Evolutionary conservation across 2,329 filamentous ascomycete species (phyloP).

Genomic region (Aspergillus niger): DNA sequence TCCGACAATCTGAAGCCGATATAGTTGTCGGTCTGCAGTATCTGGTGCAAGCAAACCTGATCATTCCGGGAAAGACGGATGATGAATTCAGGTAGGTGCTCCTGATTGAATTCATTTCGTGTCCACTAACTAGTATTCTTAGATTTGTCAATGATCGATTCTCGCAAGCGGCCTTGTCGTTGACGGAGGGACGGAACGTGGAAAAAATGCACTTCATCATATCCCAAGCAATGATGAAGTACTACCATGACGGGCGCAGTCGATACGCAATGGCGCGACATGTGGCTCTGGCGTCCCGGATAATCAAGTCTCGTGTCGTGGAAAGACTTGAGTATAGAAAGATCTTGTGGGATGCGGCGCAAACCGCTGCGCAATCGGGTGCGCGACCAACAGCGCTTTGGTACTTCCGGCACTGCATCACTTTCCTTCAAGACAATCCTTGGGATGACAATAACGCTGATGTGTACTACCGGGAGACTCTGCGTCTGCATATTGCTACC

Average conservation of each 20-base stretch:
- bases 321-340: conserved; percentile 69
- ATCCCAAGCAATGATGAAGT: conserved; percentile 75
- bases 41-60: conserved; percentile 75
- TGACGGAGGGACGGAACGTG: conserved; percentile 67
- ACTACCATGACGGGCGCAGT: conserved; percentile 63
- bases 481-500: conserved; percentile 74
- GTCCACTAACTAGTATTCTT: conserved; percentile 8
- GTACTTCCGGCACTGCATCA: conserved; percentile 76
- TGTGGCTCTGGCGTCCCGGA: conserved; percentile 73
- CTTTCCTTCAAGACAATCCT: conserved; percentile 74
- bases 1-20: conserved; percentile 65
- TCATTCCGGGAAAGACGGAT: conserved; percentile 79
- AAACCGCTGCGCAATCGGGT: conserved; percentile 76
- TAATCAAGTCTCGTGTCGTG: conserved; percentile 68
- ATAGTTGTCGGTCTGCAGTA: conserved; percentile 74
- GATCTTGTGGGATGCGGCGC: conserved; percentile 76
- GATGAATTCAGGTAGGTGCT: conserved; percentile 67
- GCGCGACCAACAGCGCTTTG: conserved; percentile 79
- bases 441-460: conserved; percentile 73
- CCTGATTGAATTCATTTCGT: conserved; percentile 5
- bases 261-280: conserved; percentile 77
- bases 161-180: conserved; percentile 68
- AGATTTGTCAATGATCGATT: conserved; percentile 88
- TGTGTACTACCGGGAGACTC: conserved; percentile 81
- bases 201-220: conserved; percentile 90